A percentile compares a stretch with the other conserved stretches of the same genome.
Conservation (phyloP, 805 yeast genomes). For the Metschnikowia dekortorum region DNA sequence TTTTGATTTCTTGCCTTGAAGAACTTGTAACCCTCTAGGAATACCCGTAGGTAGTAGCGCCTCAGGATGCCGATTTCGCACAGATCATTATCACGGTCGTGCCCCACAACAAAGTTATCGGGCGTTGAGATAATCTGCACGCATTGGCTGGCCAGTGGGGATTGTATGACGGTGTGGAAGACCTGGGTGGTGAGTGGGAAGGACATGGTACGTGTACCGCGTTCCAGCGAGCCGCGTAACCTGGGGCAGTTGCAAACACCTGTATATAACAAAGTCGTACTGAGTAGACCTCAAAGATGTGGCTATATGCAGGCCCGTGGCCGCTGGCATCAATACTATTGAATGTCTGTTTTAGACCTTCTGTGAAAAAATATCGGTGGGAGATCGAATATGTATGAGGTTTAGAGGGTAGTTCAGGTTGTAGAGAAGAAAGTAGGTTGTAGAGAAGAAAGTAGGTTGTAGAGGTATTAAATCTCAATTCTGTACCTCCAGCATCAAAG, state of each 20-base stretch:
- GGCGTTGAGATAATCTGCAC: slow-evolving; percentile 7
- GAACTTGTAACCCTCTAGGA: slow-evolving; percentile 27
- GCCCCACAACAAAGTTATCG: not conserved
- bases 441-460: no score
- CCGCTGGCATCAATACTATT: no score
- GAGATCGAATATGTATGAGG: no score
- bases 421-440: no score
- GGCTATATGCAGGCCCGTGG: no score
- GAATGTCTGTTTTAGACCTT: no score
- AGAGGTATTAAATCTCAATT: no score
- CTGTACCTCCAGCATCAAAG: no score
- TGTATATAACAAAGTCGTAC: no score
- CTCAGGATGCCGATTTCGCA: slow-evolving; percentile 34
- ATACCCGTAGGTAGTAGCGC: slow-evolving; percentile 24
- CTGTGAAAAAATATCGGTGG: no score
- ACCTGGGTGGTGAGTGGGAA: slow-evolving; percentile 4
- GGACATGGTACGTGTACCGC: not conserved
- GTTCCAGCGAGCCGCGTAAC: not conserved
- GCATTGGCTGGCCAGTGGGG: not conserved
- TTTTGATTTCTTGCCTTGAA: not conserved
- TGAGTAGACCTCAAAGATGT: no score
- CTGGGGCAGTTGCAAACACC: not conserved
- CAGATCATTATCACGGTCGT: slow-evolving; percentile 7
- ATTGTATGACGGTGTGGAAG: slow-evolving; percentile 1
- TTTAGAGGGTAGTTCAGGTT: no score